Evolutionary conservation across 177 flowering plant species (phyloP).

Genomic region (Vitis hybrid): DNA sequence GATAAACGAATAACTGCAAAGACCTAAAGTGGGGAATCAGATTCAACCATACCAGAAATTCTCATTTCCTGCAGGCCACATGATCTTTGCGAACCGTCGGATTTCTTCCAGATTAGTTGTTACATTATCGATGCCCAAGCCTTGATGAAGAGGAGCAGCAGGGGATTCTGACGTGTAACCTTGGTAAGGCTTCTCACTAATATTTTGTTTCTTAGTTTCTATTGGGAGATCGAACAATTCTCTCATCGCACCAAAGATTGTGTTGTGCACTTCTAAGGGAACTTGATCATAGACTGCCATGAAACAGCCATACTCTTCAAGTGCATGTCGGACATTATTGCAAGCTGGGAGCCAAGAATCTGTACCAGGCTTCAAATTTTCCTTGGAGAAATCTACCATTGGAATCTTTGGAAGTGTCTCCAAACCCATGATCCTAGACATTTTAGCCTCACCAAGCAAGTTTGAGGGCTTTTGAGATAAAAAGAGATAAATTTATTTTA

Average conservation of each 20-base stretch:
- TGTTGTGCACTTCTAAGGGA: slow-evolving; percentile 4
- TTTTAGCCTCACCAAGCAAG: too few species aligned
- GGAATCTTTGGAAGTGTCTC: too few species aligned
- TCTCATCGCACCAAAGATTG: background rate
- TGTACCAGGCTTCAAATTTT: slow-evolving; percentile 20
- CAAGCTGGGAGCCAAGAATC: slow-evolving; percentile 7
- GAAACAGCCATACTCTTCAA: slow-evolving; percentile 26
- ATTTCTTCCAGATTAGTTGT: background rate
- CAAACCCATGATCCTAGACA: too few species aligned
- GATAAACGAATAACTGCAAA: background rate
- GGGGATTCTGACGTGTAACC: slow-evolving; percentile 15
- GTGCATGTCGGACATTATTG: slow-evolving; percentile 6
- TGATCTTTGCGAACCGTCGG: slow-evolving; percentile 2
- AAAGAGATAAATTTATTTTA: too few species aligned
- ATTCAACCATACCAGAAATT: slow-evolving; percentile 13
- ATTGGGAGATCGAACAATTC: slow-evolving; percentile 22
- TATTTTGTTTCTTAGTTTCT: slow-evolving; percentile 15
- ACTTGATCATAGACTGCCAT: slow-evolving; percentile 3
- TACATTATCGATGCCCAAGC: slow-evolving; percentile 9
- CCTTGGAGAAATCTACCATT: slow-evolving; percentile 13
- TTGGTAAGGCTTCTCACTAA: background rate
- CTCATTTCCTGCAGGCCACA: slow-evolving; percentile 32
- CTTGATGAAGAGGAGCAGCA: slow-evolving; percentile 13
- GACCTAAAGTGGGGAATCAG: too few species aligned
- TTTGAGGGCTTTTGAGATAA: too few species aligned